phyloP scores from a whole-genome alignment of 192 early-diverging fungal genomes.

The Backusella macrospora region DNA sequence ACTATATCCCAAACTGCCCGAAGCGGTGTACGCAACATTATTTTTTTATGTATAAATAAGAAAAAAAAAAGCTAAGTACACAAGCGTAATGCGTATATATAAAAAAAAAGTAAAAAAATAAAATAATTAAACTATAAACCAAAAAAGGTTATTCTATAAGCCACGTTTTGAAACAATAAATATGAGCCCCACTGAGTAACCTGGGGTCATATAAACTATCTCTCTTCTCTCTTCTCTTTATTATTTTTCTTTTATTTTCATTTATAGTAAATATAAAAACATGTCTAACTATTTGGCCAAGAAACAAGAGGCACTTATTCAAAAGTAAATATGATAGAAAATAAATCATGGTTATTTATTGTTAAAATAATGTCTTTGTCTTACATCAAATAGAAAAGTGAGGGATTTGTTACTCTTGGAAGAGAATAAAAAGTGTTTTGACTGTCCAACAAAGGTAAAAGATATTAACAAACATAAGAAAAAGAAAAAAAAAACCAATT shows the following conservation, averaged over 20 bases:
- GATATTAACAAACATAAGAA: neutral
- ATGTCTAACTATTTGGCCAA: constrained; percentile 45
- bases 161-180: constrained; percentile 11
- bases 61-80: constrained; percentile 2
- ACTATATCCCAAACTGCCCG: constrained; percentile 34
- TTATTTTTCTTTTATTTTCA: constrained; percentile 11
- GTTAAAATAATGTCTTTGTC: constrained; percentile 35
- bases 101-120: constrained; percentile 8
- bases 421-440: constrained; percentile 57
- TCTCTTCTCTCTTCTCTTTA: constrained; percentile 4
- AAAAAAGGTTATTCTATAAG: constrained; percentile 11
- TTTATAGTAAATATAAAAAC: neutral
- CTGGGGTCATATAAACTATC: constrained; percentile 2
- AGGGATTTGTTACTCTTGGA: constrained; percentile 6
- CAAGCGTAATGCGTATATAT: neutral
- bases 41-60: neutral
- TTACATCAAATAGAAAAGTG: constrained; percentile 32
- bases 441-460: constrained; percentile 52
- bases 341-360: neutral
- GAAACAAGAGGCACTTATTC: constrained; percentile 42
- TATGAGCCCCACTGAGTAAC: constrained; percentile 13
- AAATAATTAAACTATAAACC: neutral
- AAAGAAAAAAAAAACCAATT: too few species aligned
- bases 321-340: constrained; percentile 1
- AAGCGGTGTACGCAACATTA: constrained; percentile 31